These are phyloP conservation scores for Senecio squalidus DNA, from an alignment of 140 eudicot genomes.

Conservation along the genomic window DNA sequence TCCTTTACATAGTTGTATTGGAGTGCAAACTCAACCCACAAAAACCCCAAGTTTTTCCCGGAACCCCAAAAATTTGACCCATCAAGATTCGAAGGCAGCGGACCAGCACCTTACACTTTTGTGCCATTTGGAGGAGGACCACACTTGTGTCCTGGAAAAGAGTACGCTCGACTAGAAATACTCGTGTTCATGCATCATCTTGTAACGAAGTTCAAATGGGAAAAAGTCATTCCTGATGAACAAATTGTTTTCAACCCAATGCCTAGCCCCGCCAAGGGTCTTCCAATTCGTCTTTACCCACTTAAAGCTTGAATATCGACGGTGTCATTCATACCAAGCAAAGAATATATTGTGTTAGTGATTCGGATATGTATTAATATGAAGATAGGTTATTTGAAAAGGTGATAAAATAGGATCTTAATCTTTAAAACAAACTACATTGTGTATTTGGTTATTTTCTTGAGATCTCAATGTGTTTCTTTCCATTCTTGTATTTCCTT, in stretches of 20 bases:
- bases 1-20: constrained; percentile 49
- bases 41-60: constrained; percentile 45
- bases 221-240: constrained; percentile 61
- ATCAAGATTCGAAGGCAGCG: constrained; percentile 63
- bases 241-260: constrained; percentile 66
- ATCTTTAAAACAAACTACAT: not conserved
- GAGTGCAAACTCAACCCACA: constrained; percentile 79
- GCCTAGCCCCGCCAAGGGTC: constrained; percentile 72
- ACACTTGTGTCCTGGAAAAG: constrained; percentile 85
- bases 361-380: not conserved
- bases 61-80: constrained; percentile 65
- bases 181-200: constrained; percentile 75
- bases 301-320: constrained; percentile 39
- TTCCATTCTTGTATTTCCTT: not conserved
- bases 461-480: not conserved
- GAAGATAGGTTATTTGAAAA: not conserved
- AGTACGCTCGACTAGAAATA: constrained; percentile 68
- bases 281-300: constrained; percentile 64
- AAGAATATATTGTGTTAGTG: constrained; percentile 10
- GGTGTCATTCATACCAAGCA: not conserved
- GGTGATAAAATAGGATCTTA: not conserved
- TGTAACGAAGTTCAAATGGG: constrained; percentile 58
- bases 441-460: constrained; percentile 1
- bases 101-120: constrained; percentile 70
- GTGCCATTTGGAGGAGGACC: constrained; percentile 92